These are phyloP conservation scores for Trichosporon inkin DNA, from an alignment of 1,284 basidiomycete species.

Conservation along the genomic window DNA sequence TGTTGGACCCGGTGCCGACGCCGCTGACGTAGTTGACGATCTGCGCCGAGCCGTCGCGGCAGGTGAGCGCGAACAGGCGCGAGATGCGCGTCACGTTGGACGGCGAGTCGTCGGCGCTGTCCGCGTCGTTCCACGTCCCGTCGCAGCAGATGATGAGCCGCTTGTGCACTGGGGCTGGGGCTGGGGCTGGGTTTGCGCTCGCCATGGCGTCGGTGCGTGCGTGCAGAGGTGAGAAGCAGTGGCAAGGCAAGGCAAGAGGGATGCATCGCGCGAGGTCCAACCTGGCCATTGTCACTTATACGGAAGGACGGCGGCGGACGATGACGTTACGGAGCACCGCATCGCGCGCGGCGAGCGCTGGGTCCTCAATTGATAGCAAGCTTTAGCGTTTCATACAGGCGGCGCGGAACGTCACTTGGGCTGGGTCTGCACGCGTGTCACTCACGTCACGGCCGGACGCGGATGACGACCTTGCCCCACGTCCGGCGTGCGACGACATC, in stretches of 20 bases:
- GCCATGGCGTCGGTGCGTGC: too few relatives aligned
- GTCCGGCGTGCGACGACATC: slow-evolving; percentile 69
- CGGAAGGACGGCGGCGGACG: too few relatives aligned
- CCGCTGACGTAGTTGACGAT: slow-evolving; percentile 1
- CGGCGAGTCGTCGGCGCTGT: slow-evolving; percentile 7
- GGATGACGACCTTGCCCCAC: slow-evolving; percentile 85
- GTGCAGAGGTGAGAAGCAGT: too few relatives aligned
- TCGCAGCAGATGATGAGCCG: slow-evolving; percentile 10
- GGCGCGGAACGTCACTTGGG: too few relatives aligned
- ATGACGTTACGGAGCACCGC: neutral
- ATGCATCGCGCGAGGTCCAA: too few relatives aligned
- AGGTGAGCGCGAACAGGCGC: slow-evolving; percentile 6
- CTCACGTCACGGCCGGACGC: slow-evolving; percentile 22
- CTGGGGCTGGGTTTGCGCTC: neutral
- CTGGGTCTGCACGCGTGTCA: too few relatives aligned
- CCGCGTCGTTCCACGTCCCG: slow-evolving; percentile 5
- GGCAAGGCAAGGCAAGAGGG: too few relatives aligned
- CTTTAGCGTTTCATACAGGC: slow-evolving; percentile 5
- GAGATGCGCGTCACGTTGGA: slow-evolving; percentile 10
- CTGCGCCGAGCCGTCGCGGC: slow-evolving; percentile 3
- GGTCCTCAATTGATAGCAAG: neutral
- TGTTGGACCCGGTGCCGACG: slow-evolving; percentile 8
- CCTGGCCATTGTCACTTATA: too few relatives aligned
- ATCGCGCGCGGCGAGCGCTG: neutral
- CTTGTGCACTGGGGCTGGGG: neutral